phyloP scores from a whole-genome alignment of 2,329 filamentous ascomycete genomes.

The Ophiostoma tasmaniense region DNA sequence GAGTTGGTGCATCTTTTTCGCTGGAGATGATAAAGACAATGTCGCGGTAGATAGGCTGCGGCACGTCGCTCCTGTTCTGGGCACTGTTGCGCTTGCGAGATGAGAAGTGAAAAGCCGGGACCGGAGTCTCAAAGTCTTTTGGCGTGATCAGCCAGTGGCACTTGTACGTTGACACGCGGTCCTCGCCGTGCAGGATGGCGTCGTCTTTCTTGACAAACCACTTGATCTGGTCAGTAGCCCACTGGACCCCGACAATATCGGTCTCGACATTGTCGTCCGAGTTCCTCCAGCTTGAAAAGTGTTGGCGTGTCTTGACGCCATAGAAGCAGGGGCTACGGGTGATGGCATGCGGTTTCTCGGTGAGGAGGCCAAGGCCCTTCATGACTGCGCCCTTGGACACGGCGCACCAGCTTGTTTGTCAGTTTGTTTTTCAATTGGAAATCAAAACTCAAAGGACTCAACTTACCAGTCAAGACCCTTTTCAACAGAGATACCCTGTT shows the following conservation, averaged over 20 bases:
- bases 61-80: not conserved
- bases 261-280: conserved; percentile 14
- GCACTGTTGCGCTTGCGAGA: conserved; percentile 9
- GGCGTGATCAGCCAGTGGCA: conserved; percentile 22
- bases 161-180: conserved; percentile 17
- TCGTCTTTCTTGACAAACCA: conserved; percentile 24
- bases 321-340: conserved; percentile 20
- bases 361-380: conserved; percentile 24
- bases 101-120: conserved; percentile 4
- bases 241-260: conserved; percentile 21
- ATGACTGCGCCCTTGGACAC: conserved; percentile 24
- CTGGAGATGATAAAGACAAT: conserved; percentile 22
- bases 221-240: conserved; percentile 23
- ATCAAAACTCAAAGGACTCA: too few relatives aligned
- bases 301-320: conserved; percentile 22
- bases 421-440: not conserved
- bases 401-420: conserved; percentile 21
- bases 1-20: conserved; percentile 18
- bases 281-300: conserved; percentile 20
- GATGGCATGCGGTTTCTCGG: conserved; percentile 20
- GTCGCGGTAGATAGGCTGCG: conserved; percentile 19
- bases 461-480: conserved; percentile 21
- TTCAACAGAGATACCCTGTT: conserved; percentile 21
- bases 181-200: conserved; percentile 21
- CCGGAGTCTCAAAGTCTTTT: conserved; percentile 13